A percentile compares a stretch with the other conserved stretches of the same genome.
These are phyloP conservation scores for Aechmea fasciata DNA, from an alignment of 176 grass and related monocot species.

Conservation along the genomic window DNA sequence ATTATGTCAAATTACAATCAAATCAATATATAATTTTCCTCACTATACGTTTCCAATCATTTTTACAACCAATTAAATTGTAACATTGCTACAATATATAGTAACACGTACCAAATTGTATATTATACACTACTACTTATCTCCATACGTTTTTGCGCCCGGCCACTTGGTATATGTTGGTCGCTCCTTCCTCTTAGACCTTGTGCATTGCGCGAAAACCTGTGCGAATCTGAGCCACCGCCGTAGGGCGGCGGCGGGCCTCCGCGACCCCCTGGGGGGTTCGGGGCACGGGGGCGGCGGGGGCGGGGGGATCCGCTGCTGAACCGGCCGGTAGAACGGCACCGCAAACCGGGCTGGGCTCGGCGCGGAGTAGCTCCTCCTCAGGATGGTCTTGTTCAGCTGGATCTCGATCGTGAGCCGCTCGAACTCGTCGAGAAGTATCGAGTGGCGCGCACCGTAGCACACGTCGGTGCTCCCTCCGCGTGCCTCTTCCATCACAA, in stretches of 20 bases:
- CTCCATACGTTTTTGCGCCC: neutral
- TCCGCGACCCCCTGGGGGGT: constrained; percentile 4
- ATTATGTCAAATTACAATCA: too few species aligned
- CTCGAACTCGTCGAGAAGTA: constrained; percentile 80
- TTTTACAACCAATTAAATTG: too few species aligned
- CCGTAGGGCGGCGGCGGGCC: constrained; percentile 18
- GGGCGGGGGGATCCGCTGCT: neutral
- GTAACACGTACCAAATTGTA: too few species aligned
- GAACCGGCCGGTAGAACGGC: too few species aligned
- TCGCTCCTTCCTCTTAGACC: constrained; percentile 9
- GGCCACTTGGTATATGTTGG: neutral
- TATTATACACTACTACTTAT: too few species aligned
- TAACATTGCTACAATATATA: too few species aligned
- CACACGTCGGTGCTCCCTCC: constrained; percentile 49
- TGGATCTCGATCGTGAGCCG: constrained; percentile 50
- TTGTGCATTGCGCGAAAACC: constrained; percentile 13
- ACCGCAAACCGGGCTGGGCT: constrained; percentile 37
- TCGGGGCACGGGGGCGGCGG: neutral
- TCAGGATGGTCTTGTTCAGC: constrained; percentile 58
- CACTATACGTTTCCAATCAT: too few species aligned
- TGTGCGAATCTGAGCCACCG: constrained; percentile 25
- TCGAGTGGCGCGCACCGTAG: constrained; percentile 33
- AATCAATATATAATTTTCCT: too few species aligned
- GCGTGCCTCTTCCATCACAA: constrained; percentile 2
- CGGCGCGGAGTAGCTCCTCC: constrained; percentile 60